Base-by-base conservation (phyloP, 129 eudicot species). In the Pittosporum tobira region DNA sequence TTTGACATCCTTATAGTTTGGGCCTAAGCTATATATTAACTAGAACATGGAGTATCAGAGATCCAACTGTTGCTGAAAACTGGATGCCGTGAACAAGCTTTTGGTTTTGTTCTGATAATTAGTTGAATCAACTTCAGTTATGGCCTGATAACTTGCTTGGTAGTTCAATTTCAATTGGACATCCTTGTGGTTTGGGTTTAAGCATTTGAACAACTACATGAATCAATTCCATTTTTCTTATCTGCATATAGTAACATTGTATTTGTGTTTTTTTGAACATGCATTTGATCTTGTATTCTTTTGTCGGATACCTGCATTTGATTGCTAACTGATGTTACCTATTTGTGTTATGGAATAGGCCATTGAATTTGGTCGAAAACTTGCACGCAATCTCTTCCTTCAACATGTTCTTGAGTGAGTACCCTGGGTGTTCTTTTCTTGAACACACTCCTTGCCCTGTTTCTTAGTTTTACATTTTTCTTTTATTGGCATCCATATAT, bases 321-420 rank as follows among this genome's bases (percentile, higher is more conserved):
- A 43, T 29, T 16, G 40, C 16, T 60, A 20, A 37, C 25, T 5
- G 3, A 34, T 30, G 20, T 34, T 48, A 4, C 36, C 21, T 37
- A 58, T 40, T 51, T 46, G 8, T 67, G 44, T 49, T 21, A 13
- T 23, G 21, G 57, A 28, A 62, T 58, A 84, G 94, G 88, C 94
- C 55, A 62, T 81, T 66, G 80, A 84, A 70, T 84, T 84, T 37
- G 85, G 82, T 29, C 75, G 82, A 24, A 84, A 80, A 78, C 94
- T 84, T 69, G 84, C 76, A 22, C 58, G 60, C 69, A 78, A 84
- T 48, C 94, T 84, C 63, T 84, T 84, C 74, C 75, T 84, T 53
- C 80, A 73, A 20, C 82, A 74, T 72, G 84, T 84, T 53, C 65
- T 67, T 45, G 81, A 77, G 94, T 84, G 67, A 84, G 88, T 72